These are phyloP conservation scores for Penicillium sp. DNA, from an alignment of 2,329 filamentous ascomycete species.

Conservation along the genomic window DNA sequence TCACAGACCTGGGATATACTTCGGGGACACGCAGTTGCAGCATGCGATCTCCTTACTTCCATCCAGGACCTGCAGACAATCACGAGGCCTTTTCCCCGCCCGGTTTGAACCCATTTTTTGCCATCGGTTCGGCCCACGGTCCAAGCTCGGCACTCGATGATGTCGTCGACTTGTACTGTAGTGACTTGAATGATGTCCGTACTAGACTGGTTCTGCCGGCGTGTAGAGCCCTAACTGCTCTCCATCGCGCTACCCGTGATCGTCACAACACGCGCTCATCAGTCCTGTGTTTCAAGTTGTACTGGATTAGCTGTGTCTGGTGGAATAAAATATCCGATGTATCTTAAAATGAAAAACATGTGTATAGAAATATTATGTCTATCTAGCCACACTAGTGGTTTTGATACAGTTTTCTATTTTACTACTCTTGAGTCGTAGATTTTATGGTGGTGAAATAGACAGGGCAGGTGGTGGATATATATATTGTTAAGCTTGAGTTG, in stretches of 20 bases:
- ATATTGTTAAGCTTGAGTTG: too few relatives aligned
- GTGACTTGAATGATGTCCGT: background rate
- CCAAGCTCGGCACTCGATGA: constrained; percentile 1
- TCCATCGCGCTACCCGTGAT: background rate
- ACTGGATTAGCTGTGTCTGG: too few relatives aligned
- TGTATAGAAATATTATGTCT: too few relatives aligned
- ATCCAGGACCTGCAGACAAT: constrained; percentile 2
- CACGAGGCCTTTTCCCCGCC: constrained; percentile 3
- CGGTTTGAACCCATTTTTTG: background rate
- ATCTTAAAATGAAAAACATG: too few relatives aligned
- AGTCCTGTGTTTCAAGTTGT: too few relatives aligned
- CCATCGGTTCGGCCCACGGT: constrained; percentile 5
- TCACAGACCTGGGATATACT: background rate
- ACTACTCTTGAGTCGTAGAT: too few relatives aligned
- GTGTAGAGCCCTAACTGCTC: background rate
- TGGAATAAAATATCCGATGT: too few relatives aligned
- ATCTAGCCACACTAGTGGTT: too few relatives aligned
- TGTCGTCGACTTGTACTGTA: background rate
- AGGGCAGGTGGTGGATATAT: background rate
- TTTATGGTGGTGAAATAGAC: too few relatives aligned
- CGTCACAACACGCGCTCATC: background rate
- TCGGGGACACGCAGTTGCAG: background rate
- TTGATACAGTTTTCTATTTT: too few relatives aligned
- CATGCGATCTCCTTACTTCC: constrained; percentile 9
- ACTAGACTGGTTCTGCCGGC: background rate